Conservation (phyloP, 176 grass and related monocot species). For the Aegilops tauschii region DNA sequence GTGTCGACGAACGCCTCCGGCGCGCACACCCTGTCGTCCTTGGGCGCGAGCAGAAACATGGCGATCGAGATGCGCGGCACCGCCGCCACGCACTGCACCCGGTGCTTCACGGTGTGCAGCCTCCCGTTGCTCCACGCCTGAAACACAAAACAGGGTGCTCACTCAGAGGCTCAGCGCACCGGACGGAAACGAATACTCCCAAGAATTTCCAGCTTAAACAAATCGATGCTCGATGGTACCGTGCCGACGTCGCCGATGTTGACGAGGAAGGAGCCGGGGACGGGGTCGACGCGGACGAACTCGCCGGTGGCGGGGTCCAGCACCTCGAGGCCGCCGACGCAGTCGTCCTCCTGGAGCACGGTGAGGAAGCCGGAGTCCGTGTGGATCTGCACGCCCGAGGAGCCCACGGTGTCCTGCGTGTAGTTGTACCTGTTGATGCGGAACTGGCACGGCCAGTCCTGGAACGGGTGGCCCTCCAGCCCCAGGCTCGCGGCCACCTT, state of each 20-base stretch:
- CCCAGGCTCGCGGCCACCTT: conserved; percentile 61
- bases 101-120: conserved; percentile 79
- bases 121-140: conserved; percentile 85
- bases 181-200: background rate
- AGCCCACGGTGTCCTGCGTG: conserved; percentile 55
- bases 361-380: conserved; percentile 82
- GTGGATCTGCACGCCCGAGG: conserved; percentile 66
- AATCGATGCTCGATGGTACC: conserved; percentile 17
- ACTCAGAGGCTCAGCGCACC: background rate
- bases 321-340: conserved; percentile 77
- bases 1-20: conserved; percentile 49
- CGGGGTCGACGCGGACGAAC: conserved; percentile 45
- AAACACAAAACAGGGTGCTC: background rate
- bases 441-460: conserved; percentile 78
- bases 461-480: conserved; percentile 39
- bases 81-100: conserved; percentile 69
- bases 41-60: conserved; percentile 76
- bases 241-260: conserved; percentile 79
- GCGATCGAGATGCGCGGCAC: conserved; percentile 67
- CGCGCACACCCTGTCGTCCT: conserved; percentile 61
- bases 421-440: conserved; percentile 86
- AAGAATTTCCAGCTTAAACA: background rate
- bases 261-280: conserved; percentile 60
- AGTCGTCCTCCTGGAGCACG: conserved; percentile 80
- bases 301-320: conserved; percentile 38